Conservation (phyloP, 2,329 filamentous ascomycete genomes). For the Emergomyces pasteurianus region DNA sequence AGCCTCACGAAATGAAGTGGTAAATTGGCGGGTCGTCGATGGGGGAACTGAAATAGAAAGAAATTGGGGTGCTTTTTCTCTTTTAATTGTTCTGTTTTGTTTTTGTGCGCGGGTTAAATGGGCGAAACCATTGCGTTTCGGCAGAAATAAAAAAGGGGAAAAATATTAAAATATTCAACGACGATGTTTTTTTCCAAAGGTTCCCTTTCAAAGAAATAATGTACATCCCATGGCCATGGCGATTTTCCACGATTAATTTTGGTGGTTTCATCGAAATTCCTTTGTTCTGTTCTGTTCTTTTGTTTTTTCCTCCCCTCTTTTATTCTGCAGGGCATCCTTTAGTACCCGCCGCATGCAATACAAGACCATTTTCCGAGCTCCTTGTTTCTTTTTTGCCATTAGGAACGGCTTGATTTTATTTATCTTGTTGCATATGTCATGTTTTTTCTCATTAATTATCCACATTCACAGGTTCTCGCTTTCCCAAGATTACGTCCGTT, state of each 20-base stretch:
- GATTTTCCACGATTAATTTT: not conserved
- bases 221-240: conserved; percentile 1
- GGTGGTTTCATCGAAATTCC: not conserved
- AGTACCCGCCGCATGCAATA: conserved; percentile 8
- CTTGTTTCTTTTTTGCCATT: not conserved
- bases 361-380: conserved; percentile 2
- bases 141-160: not conserved
- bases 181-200: not conserved
- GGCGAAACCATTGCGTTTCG: not conserved
- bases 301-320: conserved; percentile 1
- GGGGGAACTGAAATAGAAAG: conserved; percentile 12
- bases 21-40: conserved; percentile 40
- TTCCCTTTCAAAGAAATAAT: conserved; percentile 2
- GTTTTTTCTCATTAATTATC: not conserved
- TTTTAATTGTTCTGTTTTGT: not conserved
- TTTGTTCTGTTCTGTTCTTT: not conserved
- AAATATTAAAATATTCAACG: not conserved
- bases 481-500: not conserved
- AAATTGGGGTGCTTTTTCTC: not conserved
- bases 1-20: conserved; percentile 99
- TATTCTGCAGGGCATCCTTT: conserved; percentile 3
- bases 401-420: not conserved
- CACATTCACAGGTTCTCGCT: not conserved
- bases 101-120: not conserved
- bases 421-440: not conserved